A percentile compares a stretch with the other conserved stretches of the same genome.
These are phyloP conservation scores for Striga hermonthica DNA, from an alignment of 305 asterid species.

Conservation along the genomic window DNA sequence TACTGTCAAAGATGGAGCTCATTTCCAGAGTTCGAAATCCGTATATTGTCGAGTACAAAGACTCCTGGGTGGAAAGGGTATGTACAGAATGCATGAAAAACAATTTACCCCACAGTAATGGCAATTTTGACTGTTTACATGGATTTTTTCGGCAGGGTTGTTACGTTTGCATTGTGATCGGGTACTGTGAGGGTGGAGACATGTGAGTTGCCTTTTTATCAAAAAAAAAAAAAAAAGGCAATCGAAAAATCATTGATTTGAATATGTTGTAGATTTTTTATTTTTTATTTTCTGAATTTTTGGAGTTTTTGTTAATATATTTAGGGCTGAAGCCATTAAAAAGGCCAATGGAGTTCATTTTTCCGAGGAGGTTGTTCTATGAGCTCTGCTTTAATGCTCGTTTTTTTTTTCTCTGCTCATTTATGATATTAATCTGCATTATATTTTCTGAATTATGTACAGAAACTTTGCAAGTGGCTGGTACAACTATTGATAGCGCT, in stretches of 20 bases:
- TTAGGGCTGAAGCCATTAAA: constrained; percentile 92
- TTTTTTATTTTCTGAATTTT: constrained; percentile 14
- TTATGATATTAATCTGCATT: constrained; percentile 9
- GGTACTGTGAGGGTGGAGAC: constrained; percentile 98
- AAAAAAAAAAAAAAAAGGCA: neutral
- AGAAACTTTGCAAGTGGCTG: constrained; percentile 97
- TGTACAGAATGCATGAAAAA: constrained; percentile 22
- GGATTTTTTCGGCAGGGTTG: constrained; percentile 67
- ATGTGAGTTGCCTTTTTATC: constrained; percentile 57
- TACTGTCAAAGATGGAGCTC: constrained; percentile 83
- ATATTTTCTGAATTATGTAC: constrained; percentile 34
- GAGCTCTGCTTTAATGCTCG: constrained; percentile 14
- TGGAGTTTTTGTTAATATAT: constrained; percentile 23
- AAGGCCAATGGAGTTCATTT: constrained; percentile 82
- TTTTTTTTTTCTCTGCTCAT: neutral
- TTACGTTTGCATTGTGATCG: constrained; percentile 94
- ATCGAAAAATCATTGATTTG: no score
- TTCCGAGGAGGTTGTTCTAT: constrained; percentile 74
- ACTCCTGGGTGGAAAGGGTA: constrained; percentile 99
- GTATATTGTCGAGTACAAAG: constrained; percentile 90
- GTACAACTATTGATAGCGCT: constrained; percentile 95
- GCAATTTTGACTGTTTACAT: neutral
- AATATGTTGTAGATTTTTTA: constrained; percentile 13
- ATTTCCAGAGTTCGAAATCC: constrained; percentile 77
- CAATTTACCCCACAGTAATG: neutral